Evolutionary conservation across 2,329 filamentous ascomycete genomes (phyloP), one percentile per base, ranked within the genome.

Genomic region (Macrophomina phaseolina): DNA sequence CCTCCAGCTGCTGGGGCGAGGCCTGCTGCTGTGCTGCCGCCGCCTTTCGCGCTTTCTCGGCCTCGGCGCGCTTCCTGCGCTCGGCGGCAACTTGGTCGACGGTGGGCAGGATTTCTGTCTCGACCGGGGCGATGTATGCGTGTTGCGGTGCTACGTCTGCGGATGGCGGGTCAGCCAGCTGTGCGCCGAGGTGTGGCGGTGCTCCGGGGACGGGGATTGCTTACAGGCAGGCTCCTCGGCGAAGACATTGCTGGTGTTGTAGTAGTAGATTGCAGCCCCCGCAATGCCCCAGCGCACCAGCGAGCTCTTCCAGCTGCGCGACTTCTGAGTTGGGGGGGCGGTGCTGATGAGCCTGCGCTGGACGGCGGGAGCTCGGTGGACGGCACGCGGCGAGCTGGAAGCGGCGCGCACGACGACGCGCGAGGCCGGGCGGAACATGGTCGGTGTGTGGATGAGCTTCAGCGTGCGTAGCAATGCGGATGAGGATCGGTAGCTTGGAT

Each of bases 231-330:
- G 87, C 79, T 96, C 90, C 73, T 97, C 92, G 16, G 93, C 91
- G 79, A 98, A 98, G 28, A 93, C 84, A 64, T 89, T 87, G 74
- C 90, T 94, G 7, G 93, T 97, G 83, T 93, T 97, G 80, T 98
- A 99, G 80, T 92, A 97, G 82, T 98, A 99, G 60, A 98, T 82
- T 53, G 90, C 89, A 23, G 86, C 92, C 67, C 83, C 85, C 0
- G 92, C 94, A 66, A 95, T 76, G 70, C 89, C 92, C 87, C 93
- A 90, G 82, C 94, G 87, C 73, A 87, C 77, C 4, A 85, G 85
- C 62, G 89, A 85, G 78, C 89, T 90, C 85, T 94, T 97, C 91
- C 92, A 97, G 77, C 89, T 91, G 77, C 92, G 84, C 73, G 88
- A 88, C 81, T 89, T 91, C 75, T 87, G 82, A 70, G 87, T 84